Evolutionary conservation across 345 rosid species (phyloP).

Genomic region (Gossypium mustelinum): DNA sequence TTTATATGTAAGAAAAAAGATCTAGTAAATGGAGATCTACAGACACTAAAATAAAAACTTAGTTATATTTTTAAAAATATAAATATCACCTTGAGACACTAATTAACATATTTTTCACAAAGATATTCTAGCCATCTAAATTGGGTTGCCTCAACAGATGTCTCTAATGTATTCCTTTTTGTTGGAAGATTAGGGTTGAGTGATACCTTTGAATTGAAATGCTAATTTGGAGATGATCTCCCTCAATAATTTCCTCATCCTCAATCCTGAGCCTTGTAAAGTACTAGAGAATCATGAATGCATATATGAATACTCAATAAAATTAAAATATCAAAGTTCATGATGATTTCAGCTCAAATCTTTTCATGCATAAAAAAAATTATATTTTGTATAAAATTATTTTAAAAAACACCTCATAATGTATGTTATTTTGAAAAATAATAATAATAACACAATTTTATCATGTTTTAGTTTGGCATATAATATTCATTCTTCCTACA

Average conservation of each 20-base stretch:
- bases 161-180: background rate
- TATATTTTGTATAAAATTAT: too few species aligned
- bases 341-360: too few species aligned
- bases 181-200: background rate
- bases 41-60: too few species aligned
- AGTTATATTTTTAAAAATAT: too few species aligned
- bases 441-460: background rate
- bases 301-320: background rate
- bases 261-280: background rate
- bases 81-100: too few species aligned
- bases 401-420: too few species aligned
- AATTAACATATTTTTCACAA: too few species aligned
- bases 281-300: background rate
- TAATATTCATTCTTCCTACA: background rate
- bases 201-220: slow-evolving; percentile 1
- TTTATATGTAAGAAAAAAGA: too few species aligned
- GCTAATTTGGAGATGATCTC: background rate
- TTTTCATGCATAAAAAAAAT: too few species aligned
- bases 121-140: background rate
- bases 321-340: too few species aligned
- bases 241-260: background rate
- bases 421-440: too few species aligned
- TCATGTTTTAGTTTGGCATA: background rate
- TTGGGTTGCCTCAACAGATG: background rate
- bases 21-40: too few species aligned